Percentiles rank a stretch among this genome's conserved stretches.
phyloP scores from a whole-genome alignment of 169 alveolate species.

The Pseudocohnilembus persalinus region DNA sequence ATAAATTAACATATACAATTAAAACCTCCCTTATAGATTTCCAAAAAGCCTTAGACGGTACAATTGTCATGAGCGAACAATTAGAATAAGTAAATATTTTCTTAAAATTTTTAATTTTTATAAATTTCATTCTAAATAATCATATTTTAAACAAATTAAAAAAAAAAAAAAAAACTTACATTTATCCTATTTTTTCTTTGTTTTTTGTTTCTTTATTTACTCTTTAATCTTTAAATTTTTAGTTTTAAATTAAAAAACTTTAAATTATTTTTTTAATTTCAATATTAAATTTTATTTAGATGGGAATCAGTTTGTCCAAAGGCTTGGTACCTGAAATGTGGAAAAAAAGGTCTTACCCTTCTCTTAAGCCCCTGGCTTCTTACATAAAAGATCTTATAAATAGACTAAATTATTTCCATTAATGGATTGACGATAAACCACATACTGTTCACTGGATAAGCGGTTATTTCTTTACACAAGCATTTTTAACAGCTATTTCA shows the following conservation, averaged over 20 bases:
- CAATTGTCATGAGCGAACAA: constrained; percentile 67
- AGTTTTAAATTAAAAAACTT: not conserved
- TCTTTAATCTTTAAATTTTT: not conserved
- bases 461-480: constrained; percentile 76
- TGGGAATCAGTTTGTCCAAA: constrained; percentile 56
- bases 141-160: too few relatives aligned
- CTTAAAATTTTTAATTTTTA: too few relatives aligned
- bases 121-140: too few relatives aligned
- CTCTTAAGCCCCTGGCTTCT: constrained; percentile 67
- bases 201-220: not conserved
- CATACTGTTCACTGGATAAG: constrained; percentile 73
- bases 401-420: constrained; percentile 57
- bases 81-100: constrained; percentile 47
- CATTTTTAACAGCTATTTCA: constrained; percentile 76
- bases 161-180: too few relatives aligned
- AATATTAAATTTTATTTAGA: constrained; percentile 1
- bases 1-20: constrained; percentile 60
- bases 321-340: constrained; percentile 72
- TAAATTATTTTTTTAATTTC: not conserved
- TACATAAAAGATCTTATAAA: constrained; percentile 70
- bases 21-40: constrained; percentile 60
- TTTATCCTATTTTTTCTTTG: too few relatives aligned
- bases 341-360: constrained; percentile 61
- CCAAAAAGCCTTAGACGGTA: constrained; percentile 69
- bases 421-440: constrained; percentile 71